phyloP scores from a whole-genome alignment of 805 yeast species.

The Teunomyces atbi region DNA sequence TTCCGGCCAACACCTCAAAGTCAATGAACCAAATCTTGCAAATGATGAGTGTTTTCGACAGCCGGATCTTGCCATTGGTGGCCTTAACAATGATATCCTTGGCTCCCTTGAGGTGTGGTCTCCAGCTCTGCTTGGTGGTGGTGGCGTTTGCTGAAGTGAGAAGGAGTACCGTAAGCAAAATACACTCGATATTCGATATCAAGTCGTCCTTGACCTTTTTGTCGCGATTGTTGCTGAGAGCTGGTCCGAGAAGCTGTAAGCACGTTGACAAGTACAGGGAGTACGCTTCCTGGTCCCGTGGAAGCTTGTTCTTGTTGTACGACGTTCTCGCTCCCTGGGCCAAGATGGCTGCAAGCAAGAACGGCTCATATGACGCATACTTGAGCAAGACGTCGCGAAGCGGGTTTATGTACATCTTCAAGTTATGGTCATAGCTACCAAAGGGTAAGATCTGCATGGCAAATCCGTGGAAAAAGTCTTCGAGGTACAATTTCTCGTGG shows the following conservation, averaged over 20 bases:
- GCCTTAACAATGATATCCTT: slow-evolving; percentile 58
- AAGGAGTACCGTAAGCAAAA: slow-evolving; percentile 63
- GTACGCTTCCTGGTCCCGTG: slow-evolving; percentile 62
- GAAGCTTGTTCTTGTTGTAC: slow-evolving; percentile 39
- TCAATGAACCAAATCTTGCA: slow-evolving; percentile 59
- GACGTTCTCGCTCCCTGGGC: slow-evolving; percentile 71
- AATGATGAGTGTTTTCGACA: slow-evolving; percentile 45
- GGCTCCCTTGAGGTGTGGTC: slow-evolving; percentile 64
- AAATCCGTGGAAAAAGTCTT: slow-evolving; percentile 39
- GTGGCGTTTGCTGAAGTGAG: slow-evolving; percentile 62
- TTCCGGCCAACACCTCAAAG: slow-evolving; percentile 57
- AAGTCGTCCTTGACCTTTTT: slow-evolving; percentile 16
- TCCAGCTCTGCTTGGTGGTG: slow-evolving; percentile 54
- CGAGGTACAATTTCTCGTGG: slow-evolving; percentile 33
- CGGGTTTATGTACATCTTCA: slow-evolving; percentile 42
- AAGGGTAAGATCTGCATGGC: slow-evolving; percentile 39
- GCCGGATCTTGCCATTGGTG: slow-evolving; percentile 27
- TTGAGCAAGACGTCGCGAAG: slow-evolving; percentile 60
- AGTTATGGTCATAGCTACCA: slow-evolving; percentile 28
- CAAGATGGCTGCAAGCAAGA: slow-evolving; percentile 61
- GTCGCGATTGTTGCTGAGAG: slow-evolving; percentile 23
- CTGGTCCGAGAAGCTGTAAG: slow-evolving; percentile 53
- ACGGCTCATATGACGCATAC: slow-evolving; percentile 59
- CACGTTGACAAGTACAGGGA: slow-evolving; percentile 63
- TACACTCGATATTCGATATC: slow-evolving; percentile 57